Percentiles rank a stretch among this genome's conserved stretches.
phyloP scores from a whole-genome alignment of 2,329 filamentous ascomycete species.

The Uncinocarpus reesii region DNA sequence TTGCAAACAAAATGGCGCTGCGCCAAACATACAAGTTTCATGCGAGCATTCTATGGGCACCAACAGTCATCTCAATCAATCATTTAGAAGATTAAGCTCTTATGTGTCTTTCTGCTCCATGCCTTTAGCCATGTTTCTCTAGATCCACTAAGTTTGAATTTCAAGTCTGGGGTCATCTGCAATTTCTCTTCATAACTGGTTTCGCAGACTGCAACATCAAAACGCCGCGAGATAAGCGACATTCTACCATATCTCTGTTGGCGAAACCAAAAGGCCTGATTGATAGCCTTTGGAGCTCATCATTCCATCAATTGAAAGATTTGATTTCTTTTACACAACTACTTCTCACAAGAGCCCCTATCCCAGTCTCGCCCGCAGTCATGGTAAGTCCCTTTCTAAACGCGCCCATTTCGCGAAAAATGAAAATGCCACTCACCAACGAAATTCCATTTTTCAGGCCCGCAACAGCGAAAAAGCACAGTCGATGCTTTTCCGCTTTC shows the following conservation, averaged over 20 bases:
- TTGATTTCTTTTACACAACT: background rate
- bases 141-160: no score
- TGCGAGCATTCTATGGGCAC: no score
- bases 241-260: background rate
- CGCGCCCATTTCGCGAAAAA: no score
- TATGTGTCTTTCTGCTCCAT: no score
- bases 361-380: background rate
- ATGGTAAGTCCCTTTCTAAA: slow-evolving; percentile 7
- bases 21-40: no score
- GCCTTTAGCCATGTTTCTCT: no score
- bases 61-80: no score
- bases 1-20: no score
- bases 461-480: slow-evolving; percentile 98
- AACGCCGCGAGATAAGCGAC: no score
- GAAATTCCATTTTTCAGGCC: slow-evolving; percentile 49
- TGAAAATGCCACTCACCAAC: background rate
- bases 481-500: slow-evolving; percentile 99
- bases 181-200: no score
- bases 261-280: background rate
- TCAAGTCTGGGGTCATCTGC: no score
- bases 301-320: background rate
- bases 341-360: background rate
- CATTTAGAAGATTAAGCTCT: no score
- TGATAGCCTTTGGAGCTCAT: background rate
- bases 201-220: background rate